Evolutionary conservation across 345 rosid species (phyloP).

Genomic region (Eucalyptus sp.): DNA sequence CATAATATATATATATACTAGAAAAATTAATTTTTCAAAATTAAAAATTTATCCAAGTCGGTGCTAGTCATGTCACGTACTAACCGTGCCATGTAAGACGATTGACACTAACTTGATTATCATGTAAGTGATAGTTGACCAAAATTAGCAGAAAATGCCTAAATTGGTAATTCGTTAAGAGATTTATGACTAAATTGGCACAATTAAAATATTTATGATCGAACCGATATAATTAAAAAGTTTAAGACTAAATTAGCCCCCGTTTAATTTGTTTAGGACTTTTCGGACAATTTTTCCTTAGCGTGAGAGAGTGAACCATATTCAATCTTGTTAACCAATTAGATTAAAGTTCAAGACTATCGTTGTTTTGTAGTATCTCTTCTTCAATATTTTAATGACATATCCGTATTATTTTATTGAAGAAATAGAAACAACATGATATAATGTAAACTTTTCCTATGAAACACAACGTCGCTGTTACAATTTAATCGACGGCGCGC

Average conservation of each 20-base stretch:
- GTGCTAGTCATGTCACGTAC: fast-evolving
- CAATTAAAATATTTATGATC: fast-evolving
- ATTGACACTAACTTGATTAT: neutral
- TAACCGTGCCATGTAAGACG: fast-evolving
- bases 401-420: too few relatives aligned
- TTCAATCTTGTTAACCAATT: neutral
- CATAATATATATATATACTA: too few relatives aligned
- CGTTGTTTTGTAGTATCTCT: neutral
- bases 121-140: neutral
- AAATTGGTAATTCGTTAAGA: too few relatives aligned
- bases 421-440: neutral
- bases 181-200: too few relatives aligned
- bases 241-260: fast-evolving
- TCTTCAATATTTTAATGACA: neutral
- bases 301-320: neutral
- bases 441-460: neutral
- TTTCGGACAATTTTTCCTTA: neutral
- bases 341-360: neutral
- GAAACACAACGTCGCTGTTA: neutral
- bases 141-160: too few relatives aligned
- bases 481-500: neutral
- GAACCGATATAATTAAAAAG: fast-evolving
- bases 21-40: too few relatives aligned
- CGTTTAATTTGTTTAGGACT: too few relatives aligned
- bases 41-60: fast-evolving